Evolutionary conservation across 176 grass and related monocot species (phyloP), one percentile per base, ranked within the genome.

Genomic region (Puccinellia tenuiflora): DNA sequence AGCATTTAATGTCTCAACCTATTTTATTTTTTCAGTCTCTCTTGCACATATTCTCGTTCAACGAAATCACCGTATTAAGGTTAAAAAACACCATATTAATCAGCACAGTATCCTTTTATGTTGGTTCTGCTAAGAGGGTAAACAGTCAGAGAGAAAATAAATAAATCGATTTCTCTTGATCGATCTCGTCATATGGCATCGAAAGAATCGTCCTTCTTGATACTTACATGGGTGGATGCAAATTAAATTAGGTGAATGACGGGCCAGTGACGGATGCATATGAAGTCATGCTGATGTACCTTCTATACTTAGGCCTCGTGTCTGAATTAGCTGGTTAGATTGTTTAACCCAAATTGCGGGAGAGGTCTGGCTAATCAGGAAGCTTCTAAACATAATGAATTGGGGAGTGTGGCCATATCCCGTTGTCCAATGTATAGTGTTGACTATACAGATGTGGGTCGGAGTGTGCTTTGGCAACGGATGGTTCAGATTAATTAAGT

Each of bases 251-350:
- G 46, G 1, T 55, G 78, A 45, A 1, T 81, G 78, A 45, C 39
- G 39, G n/a, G 68, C 39, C 13, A 71, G 50, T 76, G 78, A 76
- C 39, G 57, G 16, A 4, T 54, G 78, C 42, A 80, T 47, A 72
- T 72, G 68, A 46, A 72, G 3, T 46, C 40, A 72, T 72, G 39
- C 68, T 16, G 6, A 47, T 72, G 45, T 61, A 47, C 38, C 18
- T 71, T 56, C 48, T 37, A 35, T 70, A 37, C 29, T 70, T 60
- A 70, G 38, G 74, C 18, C 62, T 39, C 85, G 79, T 83, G 86
- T 30, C 40, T 69, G 39, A 83, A 83, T 70, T 88, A 50, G 56
- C 61, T 29, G 10, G 57, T 30, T 37, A 65, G 20, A 29, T 81
- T 47, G 46, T 81, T 57, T 87, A 75, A n/a, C 13, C 4, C 45